These are phyloP conservation scores for Paxillus rubicundulus DNA, from an alignment of 768 basidiomycete genomes.

Conservation along the genomic window DNA sequence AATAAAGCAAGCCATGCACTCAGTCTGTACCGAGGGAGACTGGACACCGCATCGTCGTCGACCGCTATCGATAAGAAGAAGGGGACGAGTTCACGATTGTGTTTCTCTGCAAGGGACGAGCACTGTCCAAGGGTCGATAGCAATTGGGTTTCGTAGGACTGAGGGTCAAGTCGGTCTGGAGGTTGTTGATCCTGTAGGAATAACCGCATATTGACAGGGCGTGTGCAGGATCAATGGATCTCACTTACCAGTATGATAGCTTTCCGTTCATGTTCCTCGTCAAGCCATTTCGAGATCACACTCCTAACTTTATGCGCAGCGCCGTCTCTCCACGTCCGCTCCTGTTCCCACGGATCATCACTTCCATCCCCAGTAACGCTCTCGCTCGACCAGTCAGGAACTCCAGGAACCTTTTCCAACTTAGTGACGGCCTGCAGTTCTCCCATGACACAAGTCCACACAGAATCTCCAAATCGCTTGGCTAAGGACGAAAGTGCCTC, in stretches of 20 bases:
- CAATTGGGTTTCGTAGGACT: conserved; percentile 80
- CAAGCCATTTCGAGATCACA: conserved; percentile 49
- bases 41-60: conserved; percentile 29
- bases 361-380: conserved; percentile 17
- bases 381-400: conserved; percentile 29
- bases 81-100: conserved; percentile 84
- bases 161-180: conserved; percentile 63
- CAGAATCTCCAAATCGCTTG: conserved; percentile 58
- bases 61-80: conserved; percentile 64
- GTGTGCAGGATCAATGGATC: background rate
- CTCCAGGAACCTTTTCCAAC: background rate
- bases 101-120: conserved; percentile 74
- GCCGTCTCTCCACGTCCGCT: conserved; percentile 76
- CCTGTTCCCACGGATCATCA: conserved; percentile 54
- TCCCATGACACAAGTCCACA: conserved; percentile 70
- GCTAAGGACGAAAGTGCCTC: conserved; percentile 57
- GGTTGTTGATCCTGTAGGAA: conserved; percentile 37
- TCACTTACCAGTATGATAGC: conserved; percentile 36
- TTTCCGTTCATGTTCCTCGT: conserved; percentile 24
- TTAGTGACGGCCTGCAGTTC: conserved; percentile 47
- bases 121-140: conserved; percentile 68
- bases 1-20: conserved; percentile 80
- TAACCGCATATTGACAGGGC: background rate
- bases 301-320: conserved; percentile 59
- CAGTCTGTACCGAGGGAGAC: conserved; percentile 60